phyloP scores from a whole-genome alignment of 208 protist species.

The Novymonas esmeraldas region DNA sequence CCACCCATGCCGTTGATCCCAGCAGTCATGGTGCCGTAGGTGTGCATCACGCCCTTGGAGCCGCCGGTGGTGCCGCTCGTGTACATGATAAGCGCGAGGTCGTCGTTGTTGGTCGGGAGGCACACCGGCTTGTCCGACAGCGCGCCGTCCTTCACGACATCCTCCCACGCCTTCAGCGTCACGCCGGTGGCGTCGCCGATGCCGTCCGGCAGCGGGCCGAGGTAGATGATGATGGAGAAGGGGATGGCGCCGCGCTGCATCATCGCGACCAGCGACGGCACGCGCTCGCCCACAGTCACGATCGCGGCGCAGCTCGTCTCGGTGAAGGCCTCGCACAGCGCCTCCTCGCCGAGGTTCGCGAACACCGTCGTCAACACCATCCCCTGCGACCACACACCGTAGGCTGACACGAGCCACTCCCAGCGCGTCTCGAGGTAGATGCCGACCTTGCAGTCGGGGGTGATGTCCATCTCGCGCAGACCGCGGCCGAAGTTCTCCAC shows the following conservation, averaged over 20 bases:
- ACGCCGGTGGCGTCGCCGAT: slow-evolving; percentile 35
- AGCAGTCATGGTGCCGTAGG: slow-evolving; percentile 59
- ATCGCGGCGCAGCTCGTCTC: slow-evolving; percentile 74
- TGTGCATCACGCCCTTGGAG: slow-evolving; percentile 90
- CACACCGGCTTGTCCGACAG: slow-evolving; percentile 11
- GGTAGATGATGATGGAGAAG: slow-evolving; percentile 52
- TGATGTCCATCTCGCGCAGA: slow-evolving; percentile 49
- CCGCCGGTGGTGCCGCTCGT: slow-evolving; percentile 90
- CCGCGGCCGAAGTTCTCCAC: slow-evolving; percentile 59
- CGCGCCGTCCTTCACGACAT: slow-evolving; percentile 54
- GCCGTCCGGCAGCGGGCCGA: slow-evolving; percentile 50
- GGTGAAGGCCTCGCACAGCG: slow-evolving; percentile 77
- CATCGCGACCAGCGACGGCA: slow-evolving; percentile 40
- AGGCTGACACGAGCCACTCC: slow-evolving; percentile 75
- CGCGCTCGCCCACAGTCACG: slow-evolving; percentile 65
- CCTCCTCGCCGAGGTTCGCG: slow-evolving; percentile 82
- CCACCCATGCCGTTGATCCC: slow-evolving; percentile 38
- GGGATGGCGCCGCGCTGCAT: slow-evolving; percentile 13
- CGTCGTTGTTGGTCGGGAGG: slow-evolving; percentile 47
- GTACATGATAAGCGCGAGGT: slow-evolving; percentile 84
- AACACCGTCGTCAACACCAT: slow-evolving; percentile 82
- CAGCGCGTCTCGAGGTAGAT: slow-evolving; percentile 88
- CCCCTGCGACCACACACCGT: slow-evolving; percentile 68
- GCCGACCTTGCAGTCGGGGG: slow-evolving; percentile 42
- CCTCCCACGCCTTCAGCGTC: slow-evolving; percentile 39